Evolutionary conservation across 1,284 basidiomycete species (phyloP).

Genomic region (Xerocomus amazonicus): DNA sequence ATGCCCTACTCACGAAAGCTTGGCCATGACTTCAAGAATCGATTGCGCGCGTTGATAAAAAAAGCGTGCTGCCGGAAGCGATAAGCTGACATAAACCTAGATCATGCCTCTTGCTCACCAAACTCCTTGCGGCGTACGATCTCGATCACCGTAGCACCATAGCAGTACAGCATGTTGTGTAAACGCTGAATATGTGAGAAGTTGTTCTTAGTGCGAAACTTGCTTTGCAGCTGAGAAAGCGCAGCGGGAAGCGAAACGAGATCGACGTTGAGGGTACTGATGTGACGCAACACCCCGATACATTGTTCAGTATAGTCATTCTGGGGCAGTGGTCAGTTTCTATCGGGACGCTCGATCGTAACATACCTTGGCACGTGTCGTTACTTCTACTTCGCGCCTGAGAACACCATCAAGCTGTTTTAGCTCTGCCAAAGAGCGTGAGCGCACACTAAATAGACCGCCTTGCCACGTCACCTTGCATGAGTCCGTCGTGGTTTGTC

Average conservation of each 20-base stretch:
- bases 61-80: slow-evolving; percentile 51
- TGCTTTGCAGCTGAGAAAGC: slow-evolving; percentile 62
- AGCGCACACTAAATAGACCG: background rate
- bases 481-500: slow-evolving; percentile 46
- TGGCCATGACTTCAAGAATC: slow-evolving; percentile 80
- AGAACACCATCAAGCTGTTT: slow-evolving; percentile 58
- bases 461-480: slow-evolving; percentile 47
- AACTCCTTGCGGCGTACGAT: slow-evolving; percentile 89
- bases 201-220: slow-evolving; percentile 72
- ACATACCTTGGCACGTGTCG: slow-evolving; percentile 58
- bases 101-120: slow-evolving; percentile 41
- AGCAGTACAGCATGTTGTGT: slow-evolving; percentile 89
- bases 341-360: background rate
- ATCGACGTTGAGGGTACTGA: slow-evolving; percentile 73
- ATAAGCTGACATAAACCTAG: slow-evolving; percentile 7
- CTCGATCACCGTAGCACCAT: slow-evolving; percentile 90
- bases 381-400: slow-evolving; percentile 54
- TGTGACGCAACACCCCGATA: slow-evolving; percentile 61
- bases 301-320: slow-evolving; percentile 75
- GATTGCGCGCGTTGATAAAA: slow-evolving; percentile 76
- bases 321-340: slow-evolving; percentile 35
- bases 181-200: slow-evolving; percentile 89
- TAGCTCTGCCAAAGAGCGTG: slow-evolving; percentile 45
- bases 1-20: slow-evolving; percentile 58
- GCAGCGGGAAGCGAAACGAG: slow-evolving; percentile 66